phyloP scores from a whole-genome alignment of 1,284 basidiomycete genomes.

The Erythrobasidium hasegawianum region DNA sequence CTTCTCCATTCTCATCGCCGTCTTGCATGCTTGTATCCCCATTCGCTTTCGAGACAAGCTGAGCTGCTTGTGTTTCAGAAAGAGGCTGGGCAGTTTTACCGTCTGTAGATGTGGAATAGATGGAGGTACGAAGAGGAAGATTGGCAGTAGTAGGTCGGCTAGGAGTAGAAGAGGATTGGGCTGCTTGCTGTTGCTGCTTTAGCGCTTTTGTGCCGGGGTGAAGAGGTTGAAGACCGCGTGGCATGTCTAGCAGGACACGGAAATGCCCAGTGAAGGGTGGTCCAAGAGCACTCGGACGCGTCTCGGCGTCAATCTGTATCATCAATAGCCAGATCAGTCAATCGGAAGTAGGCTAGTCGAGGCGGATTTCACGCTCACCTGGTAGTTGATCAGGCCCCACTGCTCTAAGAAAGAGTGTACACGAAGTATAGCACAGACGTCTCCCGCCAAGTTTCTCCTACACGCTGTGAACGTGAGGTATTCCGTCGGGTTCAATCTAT shows the following conservation, averaged over 20 bases:
- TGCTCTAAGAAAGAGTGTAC: slow-evolving; percentile 99
- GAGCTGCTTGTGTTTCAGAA: slow-evolving; percentile 61
- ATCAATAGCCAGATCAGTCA: slow-evolving; percentile 3
- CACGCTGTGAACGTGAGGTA: slow-evolving; percentile 98
- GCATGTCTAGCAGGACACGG: slow-evolving; percentile 94
- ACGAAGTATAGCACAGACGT: slow-evolving; percentile 98
- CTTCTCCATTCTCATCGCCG: slow-evolving; percentile 49
- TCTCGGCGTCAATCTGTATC: slow-evolving; percentile 95
- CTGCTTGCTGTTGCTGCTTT: slow-evolving; percentile 40
- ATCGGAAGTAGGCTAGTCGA: background rate
- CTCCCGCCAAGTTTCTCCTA: slow-evolving; percentile 89
- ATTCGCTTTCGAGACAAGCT: slow-evolving; percentile 46
- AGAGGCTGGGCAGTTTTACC: slow-evolving; percentile 61
- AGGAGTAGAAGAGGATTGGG: slow-evolving; percentile 11
- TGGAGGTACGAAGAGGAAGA: slow-evolving; percentile 76
- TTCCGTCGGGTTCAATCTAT: slow-evolving; percentile 86
- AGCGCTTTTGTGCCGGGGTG: slow-evolving; percentile 75
- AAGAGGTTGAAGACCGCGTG: slow-evolving; percentile 88
- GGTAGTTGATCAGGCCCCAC: slow-evolving; percentile 99
- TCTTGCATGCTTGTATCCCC: slow-evolving; percentile 4
- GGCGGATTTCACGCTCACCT: slow-evolving; percentile 57
- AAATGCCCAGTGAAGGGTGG: slow-evolving; percentile 99
- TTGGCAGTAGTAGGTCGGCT: slow-evolving; percentile 51
- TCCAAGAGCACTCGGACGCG: slow-evolving; percentile 85
- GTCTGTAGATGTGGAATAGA: slow-evolving; percentile 81